Evolutionary conservation across 345 rosid species (phyloP).

Genomic region (Eucalyptus paniculata): DNA sequence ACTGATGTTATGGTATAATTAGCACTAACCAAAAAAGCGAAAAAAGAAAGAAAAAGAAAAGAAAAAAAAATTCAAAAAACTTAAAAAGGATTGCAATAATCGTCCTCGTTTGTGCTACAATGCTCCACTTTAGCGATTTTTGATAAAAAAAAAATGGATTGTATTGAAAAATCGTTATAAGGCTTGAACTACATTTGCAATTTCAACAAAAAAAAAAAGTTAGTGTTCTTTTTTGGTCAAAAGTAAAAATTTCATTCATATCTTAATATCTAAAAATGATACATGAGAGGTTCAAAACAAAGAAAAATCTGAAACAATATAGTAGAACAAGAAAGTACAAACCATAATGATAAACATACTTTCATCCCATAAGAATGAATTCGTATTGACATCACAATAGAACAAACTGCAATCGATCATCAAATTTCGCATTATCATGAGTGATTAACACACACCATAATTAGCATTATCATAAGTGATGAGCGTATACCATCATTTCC

Average conservation of each 20-base stretch:
- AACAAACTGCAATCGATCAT: too few species aligned
- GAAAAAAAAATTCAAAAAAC: too few species aligned
- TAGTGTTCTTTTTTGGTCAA: too few species aligned
- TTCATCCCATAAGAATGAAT: neutral
- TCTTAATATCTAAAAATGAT: neutral
- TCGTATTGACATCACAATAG: fast-evolving
- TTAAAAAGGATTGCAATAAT: neutral
- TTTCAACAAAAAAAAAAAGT: too few species aligned
- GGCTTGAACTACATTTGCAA: neutral
- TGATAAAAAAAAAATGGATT: too few species aligned
- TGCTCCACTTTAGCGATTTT: neutral
- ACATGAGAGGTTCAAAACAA: neutral
- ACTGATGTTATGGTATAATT: neutral
- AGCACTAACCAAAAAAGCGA: too few species aligned
- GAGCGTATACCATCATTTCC: neutral
- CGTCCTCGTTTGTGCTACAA: neutral
- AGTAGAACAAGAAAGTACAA: neutral
- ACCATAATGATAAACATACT: neutral
- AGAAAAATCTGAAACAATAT: too few species aligned
- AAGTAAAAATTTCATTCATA: neutral
- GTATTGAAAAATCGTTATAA: too few species aligned
- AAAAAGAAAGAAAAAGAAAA: too few species aligned
- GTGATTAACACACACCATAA: neutral
- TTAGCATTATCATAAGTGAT: neutral
- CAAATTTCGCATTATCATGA: neutral